Evolutionary conservation across 2,329 filamentous ascomycete species (phyloP), one percentile per base, ranked within the genome.

Genomic region (Colletotrichum cereale): DNA sequence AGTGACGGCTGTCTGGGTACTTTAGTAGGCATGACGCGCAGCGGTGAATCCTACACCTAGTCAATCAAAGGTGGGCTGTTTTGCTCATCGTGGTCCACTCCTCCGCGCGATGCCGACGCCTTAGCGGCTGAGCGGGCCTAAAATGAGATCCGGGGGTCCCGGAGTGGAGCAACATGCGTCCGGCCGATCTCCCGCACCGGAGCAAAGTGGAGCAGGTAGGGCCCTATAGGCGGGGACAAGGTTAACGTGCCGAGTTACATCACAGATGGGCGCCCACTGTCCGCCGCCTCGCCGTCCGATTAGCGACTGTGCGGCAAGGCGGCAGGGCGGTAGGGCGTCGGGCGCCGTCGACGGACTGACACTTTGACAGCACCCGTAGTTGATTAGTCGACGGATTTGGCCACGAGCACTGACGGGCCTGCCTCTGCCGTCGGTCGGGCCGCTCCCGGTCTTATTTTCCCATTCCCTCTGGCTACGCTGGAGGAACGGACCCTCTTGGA

Each of bases 271-370:
- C n/a, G 40, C 63, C 18, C n/a, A n/a, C 64, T 10, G 38, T 52
- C 38, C 29, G 26, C 50, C n/a, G n/a, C 31, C 21, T 24, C 11
- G 18, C 44, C 14, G 21, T 55, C 62, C 62, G 57, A 67, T 67
- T 64, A 55, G 65, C 68, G 68, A 71, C 52, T 24, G 64, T 68
- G 64, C 64, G 57, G 44, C 29, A 31, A 24, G 26, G 52, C 6
- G 52, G 40, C 24, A 29, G 26, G 38, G 38, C 56, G 38, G 26
- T 6, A 26, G 40, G 57, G 57, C 31, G 40, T 53, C 47, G 65
- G 67, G 56, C 67, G 67, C 56, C 63, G 56, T 42, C 63, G 57
- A 34, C 26, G 50, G n/a, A 42, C n/a, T 71, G 68, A 58, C 64
- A 68, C 36, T 26, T 71, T 68, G 68, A 68, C 57, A 68, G 64